A percentile compares a stretch with the other conserved stretches of the same genome.
phyloP scores from a whole-genome alignment of 202 grass and related monocot genomes.

The Panicum virgatum region DNA sequence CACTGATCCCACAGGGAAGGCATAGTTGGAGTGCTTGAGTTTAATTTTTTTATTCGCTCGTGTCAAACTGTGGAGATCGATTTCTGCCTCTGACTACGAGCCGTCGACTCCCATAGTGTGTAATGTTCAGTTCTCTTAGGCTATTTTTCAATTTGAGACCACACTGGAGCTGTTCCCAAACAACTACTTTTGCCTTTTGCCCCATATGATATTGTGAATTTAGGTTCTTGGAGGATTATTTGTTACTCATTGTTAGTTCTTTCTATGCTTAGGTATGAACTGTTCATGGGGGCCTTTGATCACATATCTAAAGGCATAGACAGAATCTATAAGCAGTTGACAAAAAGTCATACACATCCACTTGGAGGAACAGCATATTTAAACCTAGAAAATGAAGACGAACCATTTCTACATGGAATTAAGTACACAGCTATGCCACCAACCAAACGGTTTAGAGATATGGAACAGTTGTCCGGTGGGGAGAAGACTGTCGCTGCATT shows the following conservation, averaged over 20 bases:
- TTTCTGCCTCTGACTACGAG: too few species aligned
- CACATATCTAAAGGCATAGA: slow-evolving; percentile 98
- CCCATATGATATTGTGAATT: not conserved
- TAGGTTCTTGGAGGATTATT: not conserved
- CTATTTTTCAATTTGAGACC: too few species aligned
- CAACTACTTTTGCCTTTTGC: not conserved
- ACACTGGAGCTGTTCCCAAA: not conserved
- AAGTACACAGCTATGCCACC: slow-evolving; percentile 99
- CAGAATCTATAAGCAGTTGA: slow-evolving; percentile 98
- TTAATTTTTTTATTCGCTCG: too few species aligned
- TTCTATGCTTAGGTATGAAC: slow-evolving; percentile 68
- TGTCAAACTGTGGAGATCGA: too few species aligned
- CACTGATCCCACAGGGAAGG: too few species aligned
- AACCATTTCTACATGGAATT: slow-evolving; percentile 92
- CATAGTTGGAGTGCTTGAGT: too few species aligned
- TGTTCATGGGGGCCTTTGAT: slow-evolving; percentile 96
- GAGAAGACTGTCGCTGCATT: slow-evolving; percentile 98
- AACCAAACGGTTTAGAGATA: slow-evolving; percentile 96
- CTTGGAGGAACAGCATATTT: slow-evolving; percentile 97
- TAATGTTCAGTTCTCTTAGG: too few species aligned
- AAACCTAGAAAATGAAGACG: slow-evolving; percentile 98
- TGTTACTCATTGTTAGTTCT: not conserved
- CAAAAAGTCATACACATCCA: slow-evolving; percentile 94
- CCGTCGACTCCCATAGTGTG: too few species aligned
- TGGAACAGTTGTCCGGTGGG: slow-evolving; percentile 97